Percentiles rank a stretch among this genome's conserved stretches.
Evolutionary conservation across 768 basidiomycete species (phyloP).

Genomic region (Boletus huronensis): DNA sequence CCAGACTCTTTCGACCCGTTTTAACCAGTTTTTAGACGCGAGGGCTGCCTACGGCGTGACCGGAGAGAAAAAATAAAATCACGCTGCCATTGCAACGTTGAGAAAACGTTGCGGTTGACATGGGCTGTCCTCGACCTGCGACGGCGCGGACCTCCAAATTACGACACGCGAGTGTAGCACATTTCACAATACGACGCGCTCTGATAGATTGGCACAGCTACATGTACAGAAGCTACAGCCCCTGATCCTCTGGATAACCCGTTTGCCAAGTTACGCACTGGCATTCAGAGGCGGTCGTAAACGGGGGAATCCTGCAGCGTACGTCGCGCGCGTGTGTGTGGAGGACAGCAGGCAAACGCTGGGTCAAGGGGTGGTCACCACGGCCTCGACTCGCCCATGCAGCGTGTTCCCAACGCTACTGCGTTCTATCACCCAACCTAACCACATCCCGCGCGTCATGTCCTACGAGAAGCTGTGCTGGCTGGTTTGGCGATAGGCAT

Average conservation of each 20-base stretch:
- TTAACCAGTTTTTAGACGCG: conserved; percentile 7
- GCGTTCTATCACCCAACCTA: background rate
- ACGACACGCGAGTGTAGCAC: background rate
- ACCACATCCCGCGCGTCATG: conserved; percentile 7
- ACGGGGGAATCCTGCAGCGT: background rate
- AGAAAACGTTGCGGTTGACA: conserved; percentile 28
- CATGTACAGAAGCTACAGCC: background rate
- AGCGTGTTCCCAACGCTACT: conserved; percentile 20
- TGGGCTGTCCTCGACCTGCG: conserved; percentile 14
- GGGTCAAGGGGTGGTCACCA: conserved; percentile 17
- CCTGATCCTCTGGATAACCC: background rate
- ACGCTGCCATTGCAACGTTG: conserved; percentile 28
- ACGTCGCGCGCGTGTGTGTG: background rate
- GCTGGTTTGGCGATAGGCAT: conserved; percentile 57
- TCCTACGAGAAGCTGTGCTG: conserved; percentile 20
- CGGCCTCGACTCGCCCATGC: background rate
- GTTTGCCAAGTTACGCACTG: no score
- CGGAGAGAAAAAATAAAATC: conserved; percentile 3
- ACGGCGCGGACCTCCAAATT: conserved; percentile 8
- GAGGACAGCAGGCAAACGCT: conserved; percentile 1
- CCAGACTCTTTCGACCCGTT: conserved; percentile 1
- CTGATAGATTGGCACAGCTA: no score
- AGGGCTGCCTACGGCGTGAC: conserved; percentile 11
- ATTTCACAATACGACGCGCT: background rate
- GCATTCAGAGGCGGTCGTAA: no score